Base-by-base conservation (phyloP, 78 protist species). In the Dictyostelium brefeldianum region DNA sequence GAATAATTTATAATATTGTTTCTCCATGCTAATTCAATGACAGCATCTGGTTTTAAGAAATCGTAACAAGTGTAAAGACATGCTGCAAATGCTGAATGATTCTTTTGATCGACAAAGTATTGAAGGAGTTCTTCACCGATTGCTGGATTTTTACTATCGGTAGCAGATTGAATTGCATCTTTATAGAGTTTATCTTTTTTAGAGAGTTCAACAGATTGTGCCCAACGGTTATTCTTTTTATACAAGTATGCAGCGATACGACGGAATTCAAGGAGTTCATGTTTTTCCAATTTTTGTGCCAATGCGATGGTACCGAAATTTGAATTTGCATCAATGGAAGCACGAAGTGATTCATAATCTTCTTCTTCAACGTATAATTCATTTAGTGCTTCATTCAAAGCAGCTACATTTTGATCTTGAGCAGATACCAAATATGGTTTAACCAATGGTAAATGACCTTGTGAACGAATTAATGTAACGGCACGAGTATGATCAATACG, bases 11-110 rank as follows among this genome's bases (percentile, higher is more conserved):
- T 69, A 51, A 99, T 81, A 75, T 94, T 81, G 94, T 98, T 56
- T 81, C 98, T 80, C 99, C 99, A 99, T 1, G 99, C 99, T 7
- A 98, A 92, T 97, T 99, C 99, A 53, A 99, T 46, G 17, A 97
- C 99, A 1, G 98, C 99, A 48, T 98, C 99, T 54, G 98, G 98
- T 36, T 92, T 87, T 41, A 98, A 54, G 22, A 96, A 90, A 70
- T 98, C 99, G 95, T 97, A 99, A 97, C 99, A 99, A 11, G 98
- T 90, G 97, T 51, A 98, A 56, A 99, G 96, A 53, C 91, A n/a
- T 10, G 99, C 99, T 0, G 99, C 97, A 90, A 99, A 99, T 94
- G 99, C 97, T 41, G 95, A 95, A 48, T 94, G 48, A 84, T 90
- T 71, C 14, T 56, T 18, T 22, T 90, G 27, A 53, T 96, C 98